Percentiles rank a stretch among this genome's conserved stretches.
Evolutionary conservation across 176 grass and related monocot species (phyloP).

Genomic region (Stipa capillata): DNA sequence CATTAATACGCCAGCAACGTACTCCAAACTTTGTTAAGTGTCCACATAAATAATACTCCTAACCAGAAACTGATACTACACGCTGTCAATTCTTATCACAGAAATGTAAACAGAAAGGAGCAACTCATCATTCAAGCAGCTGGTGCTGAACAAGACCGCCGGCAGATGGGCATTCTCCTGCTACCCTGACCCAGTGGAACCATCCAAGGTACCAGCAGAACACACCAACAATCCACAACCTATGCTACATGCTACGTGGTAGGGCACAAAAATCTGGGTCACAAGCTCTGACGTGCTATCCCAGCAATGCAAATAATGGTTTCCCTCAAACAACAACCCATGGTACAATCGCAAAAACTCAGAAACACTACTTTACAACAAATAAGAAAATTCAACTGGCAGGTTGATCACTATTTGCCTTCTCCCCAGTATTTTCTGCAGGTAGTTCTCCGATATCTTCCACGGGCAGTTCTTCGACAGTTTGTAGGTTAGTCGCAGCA

Average conservation of each 20-base stretch:
- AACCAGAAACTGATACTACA: neutral
- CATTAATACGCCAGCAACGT: neutral
- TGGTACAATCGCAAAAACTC: neutral
- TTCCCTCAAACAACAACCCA: neutral
- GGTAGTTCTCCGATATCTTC: too few relatives aligned
- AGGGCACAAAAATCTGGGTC: constrained; percentile 3
- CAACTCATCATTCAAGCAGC: neutral
- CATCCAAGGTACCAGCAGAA: neutral
- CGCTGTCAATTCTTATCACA: neutral
- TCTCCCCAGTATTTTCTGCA: neutral
- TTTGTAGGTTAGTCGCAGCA: neutral
- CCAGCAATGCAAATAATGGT: neutral
- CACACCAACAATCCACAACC: neutral
- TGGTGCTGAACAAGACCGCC: neutral
- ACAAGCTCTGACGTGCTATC: neutral
- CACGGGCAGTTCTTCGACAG: too few relatives aligned
- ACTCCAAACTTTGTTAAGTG: neutral
- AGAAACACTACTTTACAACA: neutral
- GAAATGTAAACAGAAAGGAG: neutral
- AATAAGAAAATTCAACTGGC: neutral
- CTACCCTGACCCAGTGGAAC: neutral
- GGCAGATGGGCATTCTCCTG: neutral
- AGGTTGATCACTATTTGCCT: constrained; percentile 7
- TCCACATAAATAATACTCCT: neutral
- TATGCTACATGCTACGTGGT: neutral